Evolutionary conservation across 1,139 yeast species (phyloP).

Genomic region (Schizosaccharomyces versatilis): DNA sequence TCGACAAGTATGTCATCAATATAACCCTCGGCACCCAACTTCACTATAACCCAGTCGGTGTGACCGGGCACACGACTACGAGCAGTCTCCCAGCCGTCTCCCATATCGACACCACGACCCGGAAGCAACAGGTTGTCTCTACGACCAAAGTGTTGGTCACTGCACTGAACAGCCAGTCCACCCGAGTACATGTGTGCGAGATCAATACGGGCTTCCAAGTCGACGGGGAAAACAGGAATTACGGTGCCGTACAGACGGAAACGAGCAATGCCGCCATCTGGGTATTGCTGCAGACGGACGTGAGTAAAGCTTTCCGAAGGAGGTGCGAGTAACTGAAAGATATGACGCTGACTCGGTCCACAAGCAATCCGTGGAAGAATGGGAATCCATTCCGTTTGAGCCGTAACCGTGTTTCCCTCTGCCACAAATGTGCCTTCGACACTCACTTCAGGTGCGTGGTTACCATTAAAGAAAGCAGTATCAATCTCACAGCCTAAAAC

Average conservation of each 20-base stretch:
- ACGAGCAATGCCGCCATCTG: conserved; percentile 93
- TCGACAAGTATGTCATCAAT: conserved; percentile 47
- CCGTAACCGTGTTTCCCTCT: conserved; percentile 15
- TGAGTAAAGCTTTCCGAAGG: conserved; percentile 50
- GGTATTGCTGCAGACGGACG: conserved; percentile 70
- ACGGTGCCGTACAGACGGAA: conserved; percentile 74
- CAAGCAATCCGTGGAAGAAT: conserved; percentile 53
- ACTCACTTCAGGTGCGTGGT: conserved; percentile 75
- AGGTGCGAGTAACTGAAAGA: conserved; percentile 35
- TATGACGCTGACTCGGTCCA: conserved; percentile 73
- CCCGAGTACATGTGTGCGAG: conserved; percentile 70
- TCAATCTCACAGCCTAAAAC: conserved; percentile 71
- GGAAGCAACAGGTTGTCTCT: conserved; percentile 75
- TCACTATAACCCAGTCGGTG: conserved; percentile 71
- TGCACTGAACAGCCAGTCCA: conserved; percentile 59
- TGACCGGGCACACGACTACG: conserved; percentile 69
- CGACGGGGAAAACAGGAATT: conserved; percentile 37
- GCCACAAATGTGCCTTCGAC: conserved; percentile 41
- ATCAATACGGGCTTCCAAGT: conserved; percentile 31
- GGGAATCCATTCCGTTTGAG: conserved; percentile 37
- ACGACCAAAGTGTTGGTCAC: conserved; percentile 85
- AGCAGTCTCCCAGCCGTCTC: conserved; percentile 96
- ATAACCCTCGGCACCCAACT: conserved; percentile 39
- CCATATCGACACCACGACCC: conserved; percentile 88
- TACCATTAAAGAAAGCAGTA: conserved; percentile 81